Evolutionary conservation across 1,284 basidiomycete species (phyloP).

Genomic region (Wallemia ichthyophaga): DNA sequence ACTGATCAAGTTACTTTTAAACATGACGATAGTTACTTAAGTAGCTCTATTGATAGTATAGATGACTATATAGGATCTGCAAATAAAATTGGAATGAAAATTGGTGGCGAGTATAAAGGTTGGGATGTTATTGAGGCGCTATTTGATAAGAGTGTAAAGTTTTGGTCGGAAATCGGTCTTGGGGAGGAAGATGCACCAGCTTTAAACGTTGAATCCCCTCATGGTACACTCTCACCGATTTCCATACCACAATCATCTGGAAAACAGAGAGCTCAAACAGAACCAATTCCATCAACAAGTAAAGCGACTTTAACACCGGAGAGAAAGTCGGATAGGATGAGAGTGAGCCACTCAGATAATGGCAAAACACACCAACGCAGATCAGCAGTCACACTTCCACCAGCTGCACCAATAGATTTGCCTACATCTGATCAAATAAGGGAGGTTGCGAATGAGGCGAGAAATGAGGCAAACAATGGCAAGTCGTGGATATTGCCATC

Average conservation of each 20-base stretch:
- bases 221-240: background rate
- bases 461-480: background rate
- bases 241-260: background rate
- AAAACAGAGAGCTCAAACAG: background rate
- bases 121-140: constrained; percentile 72
- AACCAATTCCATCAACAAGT: background rate
- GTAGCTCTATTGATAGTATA: constrained; percentile 49
- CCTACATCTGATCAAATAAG: background rate
- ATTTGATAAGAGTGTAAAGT: constrained; percentile 54
- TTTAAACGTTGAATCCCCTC: background rate
- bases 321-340: background rate
- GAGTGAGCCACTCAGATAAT: background rate
- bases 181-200: constrained; percentile 19
- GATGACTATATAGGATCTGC: constrained; percentile 32
- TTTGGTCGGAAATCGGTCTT: constrained; percentile 50
- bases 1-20: constrained; percentile 18
- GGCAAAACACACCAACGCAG: background rate
- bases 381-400: background rate
- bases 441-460: background rate
- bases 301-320: background rate
- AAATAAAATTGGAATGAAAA: constrained; percentile 25
- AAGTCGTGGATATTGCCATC: background rate
- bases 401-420: background rate
- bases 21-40: constrained; percentile 56
- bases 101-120: constrained; percentile 54